phyloP scores from a whole-genome alignment of 1,284 basidiomycete genomes.

The Pulveroboletus sp. region DNA sequence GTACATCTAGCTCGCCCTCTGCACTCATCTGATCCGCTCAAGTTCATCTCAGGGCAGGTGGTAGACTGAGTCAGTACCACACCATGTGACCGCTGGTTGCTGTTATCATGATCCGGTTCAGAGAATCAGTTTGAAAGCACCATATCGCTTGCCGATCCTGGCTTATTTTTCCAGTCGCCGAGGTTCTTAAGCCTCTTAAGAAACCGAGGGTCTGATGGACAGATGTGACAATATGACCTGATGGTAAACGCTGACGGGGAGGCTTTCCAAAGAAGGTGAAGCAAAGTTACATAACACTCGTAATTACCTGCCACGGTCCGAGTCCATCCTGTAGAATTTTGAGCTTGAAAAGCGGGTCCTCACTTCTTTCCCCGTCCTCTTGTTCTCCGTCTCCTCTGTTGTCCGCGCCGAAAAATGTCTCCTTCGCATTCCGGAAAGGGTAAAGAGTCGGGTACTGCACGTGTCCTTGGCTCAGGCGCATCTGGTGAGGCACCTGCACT shows the following conservation, averaged over 20 bases:
- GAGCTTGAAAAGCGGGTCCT: background rate
- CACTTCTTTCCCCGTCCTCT: background rate
- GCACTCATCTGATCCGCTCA: no score
- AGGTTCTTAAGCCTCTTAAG: no score
- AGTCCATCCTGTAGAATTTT: conserved; percentile 14
- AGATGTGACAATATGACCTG: no score
- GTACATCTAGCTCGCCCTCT: no score
- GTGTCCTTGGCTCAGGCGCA: conserved; percentile 89
- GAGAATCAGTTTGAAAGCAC: background rate
- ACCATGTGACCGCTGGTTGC: no score
- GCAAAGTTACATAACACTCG: conserved; percentile 25
- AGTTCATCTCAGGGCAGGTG: no score
- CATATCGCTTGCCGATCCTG: no score
- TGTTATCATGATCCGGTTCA: background rate
- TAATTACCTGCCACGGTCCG: no score
- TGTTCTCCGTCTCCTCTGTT: background rate
- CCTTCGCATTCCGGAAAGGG: conserved; percentile 62
- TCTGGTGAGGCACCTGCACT: conserved; percentile 57
- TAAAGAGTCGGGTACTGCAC: conserved; percentile 88
- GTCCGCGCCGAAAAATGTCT: conserved; percentile 48
- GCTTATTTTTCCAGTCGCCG: no score
- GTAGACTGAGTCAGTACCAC: no score
- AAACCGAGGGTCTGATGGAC: no score
- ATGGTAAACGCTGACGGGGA: no score
- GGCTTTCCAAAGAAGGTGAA: conserved; percentile 16